Evolutionary conservation across 2,329 filamentous ascomycete species (phyloP).

Genomic region (Xylariaceae sp.): DNA sequence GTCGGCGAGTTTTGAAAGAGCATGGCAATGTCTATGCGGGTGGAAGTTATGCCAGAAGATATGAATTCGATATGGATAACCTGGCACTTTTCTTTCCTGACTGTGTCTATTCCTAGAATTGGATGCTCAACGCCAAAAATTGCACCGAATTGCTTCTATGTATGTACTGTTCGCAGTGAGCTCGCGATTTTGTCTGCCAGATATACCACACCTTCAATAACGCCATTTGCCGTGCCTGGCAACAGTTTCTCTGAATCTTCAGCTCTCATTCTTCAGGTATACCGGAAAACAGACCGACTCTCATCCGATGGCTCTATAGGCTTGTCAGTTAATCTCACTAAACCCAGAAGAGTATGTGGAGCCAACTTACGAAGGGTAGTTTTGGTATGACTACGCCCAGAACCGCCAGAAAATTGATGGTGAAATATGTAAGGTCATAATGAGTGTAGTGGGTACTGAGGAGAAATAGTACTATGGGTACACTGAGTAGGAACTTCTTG

Average conservation of each 20-base stretch:
- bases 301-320: constrained; percentile 68
- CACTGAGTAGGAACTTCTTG: constrained; percentile 95
- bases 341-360: not conserved
- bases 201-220: constrained; percentile 13
- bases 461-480: constrained; percentile 90
- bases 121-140: constrained; percentile 7
- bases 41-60: too few species aligned
- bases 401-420: constrained; percentile 92
- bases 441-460: constrained; percentile 98
- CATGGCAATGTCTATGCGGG: too few species aligned
- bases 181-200: constrained; percentile 3
- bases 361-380: constrained; percentile 76
- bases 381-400: constrained; percentile 94
- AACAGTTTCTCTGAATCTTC: constrained; percentile 1
- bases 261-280: constrained; percentile 52
- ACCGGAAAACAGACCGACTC: constrained; percentile 70
- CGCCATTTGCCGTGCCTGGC: not conserved
- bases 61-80: not conserved
- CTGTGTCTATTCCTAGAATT: constrained; percentile 14
- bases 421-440: constrained; percentile 95
- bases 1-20: too few species aligned
- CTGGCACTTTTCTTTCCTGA: constrained; percentile 15
- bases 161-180: constrained; percentile 2
- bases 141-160: constrained; percentile 1
- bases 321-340: constrained; percentile 20